Evolutionary conservation across 2,329 filamentous ascomycete species (phyloP).

Genomic region (Fusarium phyllophilum): DNA sequence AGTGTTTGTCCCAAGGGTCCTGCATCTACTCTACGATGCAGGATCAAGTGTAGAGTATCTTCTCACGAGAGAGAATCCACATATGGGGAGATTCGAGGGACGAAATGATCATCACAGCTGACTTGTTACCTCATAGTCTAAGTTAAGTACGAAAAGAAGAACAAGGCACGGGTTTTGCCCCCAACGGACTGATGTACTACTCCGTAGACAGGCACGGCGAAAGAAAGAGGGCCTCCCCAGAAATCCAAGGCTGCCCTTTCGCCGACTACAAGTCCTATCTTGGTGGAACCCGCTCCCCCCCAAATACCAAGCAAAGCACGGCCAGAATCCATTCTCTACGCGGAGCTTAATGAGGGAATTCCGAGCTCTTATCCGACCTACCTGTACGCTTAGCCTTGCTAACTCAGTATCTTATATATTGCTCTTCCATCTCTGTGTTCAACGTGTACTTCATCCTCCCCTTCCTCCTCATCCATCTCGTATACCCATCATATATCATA

Average conservation of each 20-base stretch:
- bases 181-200: not conserved
- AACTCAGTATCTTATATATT: conserved; percentile 32
- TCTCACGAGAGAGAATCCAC: not conserved
- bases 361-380: conserved; percentile 20
- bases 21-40: not conserved
- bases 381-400: conserved; percentile 11
- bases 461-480: conserved; percentile 1
- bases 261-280: conserved; percentile 15
- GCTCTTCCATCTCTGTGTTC: conserved; percentile 17
- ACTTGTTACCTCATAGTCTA: not conserved
- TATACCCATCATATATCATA: not conserved
- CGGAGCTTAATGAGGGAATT: conserved; percentile 39
- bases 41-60: not conserved
- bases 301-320: conserved; percentile 17
- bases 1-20: not conserved
- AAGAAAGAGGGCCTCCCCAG: conserved; percentile 24
- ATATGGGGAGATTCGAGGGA: conserved; percentile 3
- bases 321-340: conserved; percentile 8
- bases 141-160: not conserved
- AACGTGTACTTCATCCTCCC: not conserved
- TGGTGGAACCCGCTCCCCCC: conserved; percentile 16
- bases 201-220: conserved; percentile 5
- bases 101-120: conserved; percentile 1
- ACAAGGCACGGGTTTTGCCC: conserved; percentile 28
- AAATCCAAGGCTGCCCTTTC: conserved; percentile 26